Percentiles rank a stretch among this genome's conserved stretches.
phyloP scores from a whole-genome alignment of 2,329 filamentous ascomycete species.

The Zopfia rhizophila region DNA sequence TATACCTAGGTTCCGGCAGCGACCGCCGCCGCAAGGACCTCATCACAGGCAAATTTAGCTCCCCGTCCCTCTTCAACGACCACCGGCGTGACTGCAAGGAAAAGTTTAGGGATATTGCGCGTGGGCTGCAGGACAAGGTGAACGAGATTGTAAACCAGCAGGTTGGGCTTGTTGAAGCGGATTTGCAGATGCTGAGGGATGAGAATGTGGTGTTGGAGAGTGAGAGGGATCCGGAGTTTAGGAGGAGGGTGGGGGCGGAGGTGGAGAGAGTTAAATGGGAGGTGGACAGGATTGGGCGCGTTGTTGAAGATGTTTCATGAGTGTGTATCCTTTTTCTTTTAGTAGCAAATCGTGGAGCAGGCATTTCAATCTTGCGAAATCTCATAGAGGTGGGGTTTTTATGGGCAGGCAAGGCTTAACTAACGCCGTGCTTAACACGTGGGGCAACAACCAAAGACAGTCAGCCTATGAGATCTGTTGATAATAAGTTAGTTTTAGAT shows the following conservation, averaged over 20 bases:
- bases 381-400: no score
- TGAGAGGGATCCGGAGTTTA: constrained; percentile 29
- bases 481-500: no score
- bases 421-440: no score
- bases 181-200: constrained; percentile 27
- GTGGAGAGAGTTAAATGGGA: constrained; percentile 16
- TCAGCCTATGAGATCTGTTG: no score
- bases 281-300: constrained; percentile 13
- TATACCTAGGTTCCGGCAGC: constrained; percentile 16
- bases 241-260: constrained; percentile 16
- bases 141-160: constrained; percentile 19
- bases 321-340: background rate
- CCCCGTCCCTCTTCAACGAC: constrained; percentile 18
- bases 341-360: background rate
- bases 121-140: constrained; percentile 15
- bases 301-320: constrained; percentile 14
- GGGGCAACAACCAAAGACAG: no score
- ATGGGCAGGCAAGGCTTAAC: no score
- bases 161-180: constrained; percentile 23
- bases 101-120: constrained; percentile 12
- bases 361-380: constrained; percentile 6
- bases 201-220: constrained; percentile 32
- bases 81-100: constrained; percentile 22
- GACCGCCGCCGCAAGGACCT: constrained; percentile 25
- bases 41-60: constrained; percentile 24